These are phyloP conservation scores for Paecilomyces variotii DNA, from an alignment of 2,329 filamentous ascomycete species.

Conservation along the genomic window DNA sequence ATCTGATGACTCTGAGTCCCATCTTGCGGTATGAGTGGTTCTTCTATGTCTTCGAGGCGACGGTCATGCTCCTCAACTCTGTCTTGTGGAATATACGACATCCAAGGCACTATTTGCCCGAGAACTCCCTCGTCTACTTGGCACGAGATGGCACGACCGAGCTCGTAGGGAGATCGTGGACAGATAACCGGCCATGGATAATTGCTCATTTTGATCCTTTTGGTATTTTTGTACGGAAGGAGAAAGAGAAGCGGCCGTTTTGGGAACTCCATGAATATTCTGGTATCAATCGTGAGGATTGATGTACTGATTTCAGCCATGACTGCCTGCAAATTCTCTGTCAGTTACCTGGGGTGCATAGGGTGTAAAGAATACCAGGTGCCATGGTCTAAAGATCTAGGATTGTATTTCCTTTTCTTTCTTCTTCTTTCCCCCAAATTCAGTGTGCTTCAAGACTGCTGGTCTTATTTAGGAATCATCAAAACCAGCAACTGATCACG, in stretches of 20 bases:
- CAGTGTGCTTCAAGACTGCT: too few relatives aligned
- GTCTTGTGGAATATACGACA: slow-evolving; percentile 45
- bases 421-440: too few relatives aligned
- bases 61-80: slow-evolving; percentile 46
- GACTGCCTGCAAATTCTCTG: not conserved
- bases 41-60: slow-evolving; percentile 52
- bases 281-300: not conserved
- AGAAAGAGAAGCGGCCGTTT: not conserved
- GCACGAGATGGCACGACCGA: slow-evolving; percentile 27
- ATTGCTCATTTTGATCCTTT: not conserved
- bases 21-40: slow-evolving; percentile 52
- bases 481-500: too few relatives aligned
- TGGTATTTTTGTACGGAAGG: not conserved
- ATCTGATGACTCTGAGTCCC: slow-evolving; percentile 31
- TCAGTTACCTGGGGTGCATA: not conserved
- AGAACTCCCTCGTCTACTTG: slow-evolving; percentile 43
- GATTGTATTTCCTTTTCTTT: too few relatives aligned
- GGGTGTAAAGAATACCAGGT: too few relatives aligned
- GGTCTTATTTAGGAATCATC: too few relatives aligned
- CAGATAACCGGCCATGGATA: not conserved
- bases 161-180: not conserved
- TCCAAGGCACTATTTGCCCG: slow-evolving; percentile 45
- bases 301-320: not conserved
- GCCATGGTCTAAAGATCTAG: too few relatives aligned
- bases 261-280: not conserved